Evolutionary conservation across 768 basidiomycete genomes (phyloP).

Genomic region (Ramaria sp.): DNA sequence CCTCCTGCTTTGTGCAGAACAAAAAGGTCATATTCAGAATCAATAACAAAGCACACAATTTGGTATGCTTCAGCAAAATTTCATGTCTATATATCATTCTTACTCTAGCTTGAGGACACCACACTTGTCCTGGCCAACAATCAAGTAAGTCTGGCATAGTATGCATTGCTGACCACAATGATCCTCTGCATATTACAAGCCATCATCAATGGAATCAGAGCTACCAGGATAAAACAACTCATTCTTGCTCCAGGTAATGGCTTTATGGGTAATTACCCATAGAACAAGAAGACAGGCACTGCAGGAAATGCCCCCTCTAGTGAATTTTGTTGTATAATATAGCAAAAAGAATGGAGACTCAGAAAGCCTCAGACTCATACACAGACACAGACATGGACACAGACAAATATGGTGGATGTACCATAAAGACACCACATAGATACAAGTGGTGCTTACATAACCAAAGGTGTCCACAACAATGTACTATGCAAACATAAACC

Average conservation of each 20-base stretch:
- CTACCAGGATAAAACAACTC: constrained; percentile 29
- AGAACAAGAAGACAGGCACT: constrained; percentile 22
- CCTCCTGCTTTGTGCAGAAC: constrained; percentile 27
- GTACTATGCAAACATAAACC: too few species aligned
- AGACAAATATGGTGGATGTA: too few species aligned
- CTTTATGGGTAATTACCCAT: constrained; percentile 35
- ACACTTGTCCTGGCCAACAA: constrained; percentile 30
- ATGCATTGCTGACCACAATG: not conserved
- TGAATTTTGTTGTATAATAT: too few species aligned
- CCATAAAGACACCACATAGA: too few species aligned
- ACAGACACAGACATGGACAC: too few species aligned
- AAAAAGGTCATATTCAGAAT: constrained; percentile 31
- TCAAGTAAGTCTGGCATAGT: constrained; percentile 17
- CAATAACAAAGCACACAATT: constrained; percentile 37
- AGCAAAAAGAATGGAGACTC: too few species aligned
- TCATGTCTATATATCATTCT: not conserved
- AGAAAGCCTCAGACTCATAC: too few species aligned
- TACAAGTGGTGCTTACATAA: too few species aligned
- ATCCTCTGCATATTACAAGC: constrained; percentile 13
- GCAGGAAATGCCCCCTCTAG: constrained; percentile 26
- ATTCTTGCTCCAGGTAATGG: constrained; percentile 38
- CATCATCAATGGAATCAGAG: constrained; percentile 32
- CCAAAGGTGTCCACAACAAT: too few species aligned
- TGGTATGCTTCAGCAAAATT: constrained; percentile 20
- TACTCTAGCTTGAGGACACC: constrained; percentile 24